phyloP scores from a whole-genome alignment of 179 eudicot genomes.

The Heliamphora pulchella region DNA sequence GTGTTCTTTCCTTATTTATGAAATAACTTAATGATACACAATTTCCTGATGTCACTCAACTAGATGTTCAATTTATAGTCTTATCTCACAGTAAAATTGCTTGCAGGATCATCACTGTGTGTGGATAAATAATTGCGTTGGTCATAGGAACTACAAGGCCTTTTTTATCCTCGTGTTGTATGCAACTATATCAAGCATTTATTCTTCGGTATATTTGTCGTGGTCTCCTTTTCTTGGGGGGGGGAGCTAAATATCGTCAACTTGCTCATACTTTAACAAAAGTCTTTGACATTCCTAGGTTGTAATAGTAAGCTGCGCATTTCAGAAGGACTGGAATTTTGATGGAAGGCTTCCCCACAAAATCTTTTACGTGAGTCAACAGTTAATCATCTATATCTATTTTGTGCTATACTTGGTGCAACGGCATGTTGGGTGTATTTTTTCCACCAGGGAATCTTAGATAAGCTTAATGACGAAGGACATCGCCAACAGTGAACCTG shows the following conservation, averaged over 20 bases:
- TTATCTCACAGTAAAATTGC: background rate
- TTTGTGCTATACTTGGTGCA: background rate
- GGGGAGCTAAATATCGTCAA: too few species aligned
- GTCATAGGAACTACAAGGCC: conserved; percentile 57
- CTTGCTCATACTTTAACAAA: too few species aligned
- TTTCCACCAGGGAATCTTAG: background rate
- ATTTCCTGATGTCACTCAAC: background rate
- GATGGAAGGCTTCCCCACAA: conserved; percentile 20
- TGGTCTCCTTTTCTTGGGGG: conserved; percentile 14
- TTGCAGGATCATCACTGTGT: conserved; percentile 65
- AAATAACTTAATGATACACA: background rate
- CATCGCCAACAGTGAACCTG: too few species aligned
- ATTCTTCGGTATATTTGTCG: conserved; percentile 40
- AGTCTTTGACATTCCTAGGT: conserved; percentile 26
- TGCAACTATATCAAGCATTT: conserved; percentile 36
- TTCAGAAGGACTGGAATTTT: conserved; percentile 36
- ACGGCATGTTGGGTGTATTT: background rate
- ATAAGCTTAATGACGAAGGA: too few species aligned
- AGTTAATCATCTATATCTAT: background rate
- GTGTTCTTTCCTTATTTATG: conserved; percentile 13
- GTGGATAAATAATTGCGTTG: conserved; percentile 71
- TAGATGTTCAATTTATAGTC: background rate
- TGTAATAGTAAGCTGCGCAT: conserved; percentile 25
- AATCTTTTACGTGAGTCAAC: conserved; percentile 40
- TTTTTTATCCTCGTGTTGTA: conserved; percentile 44